phyloP scores from a whole-genome alignment of 257 asterid species.

The Solanum appendiculatum region DNA sequence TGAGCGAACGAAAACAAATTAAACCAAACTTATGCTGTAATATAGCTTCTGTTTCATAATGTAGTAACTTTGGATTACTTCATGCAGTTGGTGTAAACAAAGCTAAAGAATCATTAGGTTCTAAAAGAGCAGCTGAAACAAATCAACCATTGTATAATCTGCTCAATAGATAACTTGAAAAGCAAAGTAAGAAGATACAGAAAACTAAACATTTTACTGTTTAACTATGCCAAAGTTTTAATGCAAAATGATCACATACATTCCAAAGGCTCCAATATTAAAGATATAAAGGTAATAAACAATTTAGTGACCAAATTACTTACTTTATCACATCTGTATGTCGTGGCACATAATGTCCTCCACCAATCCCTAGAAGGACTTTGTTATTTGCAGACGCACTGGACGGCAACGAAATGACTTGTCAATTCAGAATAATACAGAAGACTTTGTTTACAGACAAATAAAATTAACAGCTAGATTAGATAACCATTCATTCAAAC shows the following conservation, averaged over 20 bases:
- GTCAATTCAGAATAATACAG: neutral
- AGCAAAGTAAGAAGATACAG: neutral
- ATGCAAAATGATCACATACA: neutral
- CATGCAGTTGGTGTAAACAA: neutral
- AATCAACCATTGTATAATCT: neutral
- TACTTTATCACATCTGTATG: constrained; percentile 82
- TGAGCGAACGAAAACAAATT: neutral
- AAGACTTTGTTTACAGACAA: neutral
- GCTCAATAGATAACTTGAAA: neutral
- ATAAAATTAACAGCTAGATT: neutral
- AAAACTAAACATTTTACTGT: neutral
- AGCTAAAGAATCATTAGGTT: neutral
- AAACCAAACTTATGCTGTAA: neutral
- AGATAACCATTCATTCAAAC: neutral
- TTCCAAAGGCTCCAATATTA: neutral
- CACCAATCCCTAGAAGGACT: constrained; percentile 90
- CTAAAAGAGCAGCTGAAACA: neutral
- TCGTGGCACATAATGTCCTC: constrained; percentile 97
- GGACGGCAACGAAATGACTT: constrained; percentile 17
- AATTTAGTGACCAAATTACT: constrained; percentile 15
- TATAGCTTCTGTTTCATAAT: neutral
- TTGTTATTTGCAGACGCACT: constrained; percentile 45
- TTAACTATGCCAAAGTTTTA: neutral
- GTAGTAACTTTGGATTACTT: neutral
- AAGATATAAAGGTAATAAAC: neutral